A percentile compares a stretch with the other conserved stretches of the same genome.
These are phyloP conservation scores for Oryza glumipatula DNA, from an alignment of 176 grass and related monocot genomes.

Conservation along the genomic window DNA sequence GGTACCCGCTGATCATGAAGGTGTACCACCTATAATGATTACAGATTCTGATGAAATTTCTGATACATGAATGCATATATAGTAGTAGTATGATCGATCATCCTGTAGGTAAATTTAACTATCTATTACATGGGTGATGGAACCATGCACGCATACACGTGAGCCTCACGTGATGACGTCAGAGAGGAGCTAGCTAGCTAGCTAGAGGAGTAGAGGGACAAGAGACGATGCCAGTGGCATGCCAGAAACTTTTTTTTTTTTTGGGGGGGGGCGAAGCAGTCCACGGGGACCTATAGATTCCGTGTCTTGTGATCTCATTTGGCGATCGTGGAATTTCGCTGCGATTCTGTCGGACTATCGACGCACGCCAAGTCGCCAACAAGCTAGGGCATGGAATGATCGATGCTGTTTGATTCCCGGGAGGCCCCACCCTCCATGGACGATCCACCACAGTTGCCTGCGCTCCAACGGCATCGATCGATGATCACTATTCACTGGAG, in stretches of 20 bases:
- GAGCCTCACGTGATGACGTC: background rate
- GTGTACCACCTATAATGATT: background rate
- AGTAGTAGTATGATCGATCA: too few relatives aligned
- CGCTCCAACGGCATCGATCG: constrained; percentile 20
- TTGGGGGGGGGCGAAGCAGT: too few relatives aligned
- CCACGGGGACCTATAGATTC: constrained; percentile 1
- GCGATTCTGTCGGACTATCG: background rate
- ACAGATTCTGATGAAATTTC: background rate
- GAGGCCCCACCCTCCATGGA: constrained; percentile 14
- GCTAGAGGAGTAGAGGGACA: too few relatives aligned
- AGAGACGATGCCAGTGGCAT: too few relatives aligned
- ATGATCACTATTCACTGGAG: background rate
- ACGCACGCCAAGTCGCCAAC: background rate
- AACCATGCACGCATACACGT: background rate
- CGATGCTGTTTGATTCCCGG: background rate
- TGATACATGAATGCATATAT: too few relatives aligned
- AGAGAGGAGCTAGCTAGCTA: too few relatives aligned
- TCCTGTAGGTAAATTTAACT: too few relatives aligned
- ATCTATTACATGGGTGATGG: too few relatives aligned
- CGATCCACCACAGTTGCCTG: constrained; percentile 5
- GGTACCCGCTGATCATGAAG: background rate
- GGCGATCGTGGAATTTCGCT: background rate
- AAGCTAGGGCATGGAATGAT: background rate
- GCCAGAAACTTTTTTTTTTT: too few relatives aligned
- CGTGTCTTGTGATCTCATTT: constrained; percentile 1